phyloP scores from a whole-genome alignment of 2,329 filamentous ascomycete species.

The Claviceps purpurea region DNA sequence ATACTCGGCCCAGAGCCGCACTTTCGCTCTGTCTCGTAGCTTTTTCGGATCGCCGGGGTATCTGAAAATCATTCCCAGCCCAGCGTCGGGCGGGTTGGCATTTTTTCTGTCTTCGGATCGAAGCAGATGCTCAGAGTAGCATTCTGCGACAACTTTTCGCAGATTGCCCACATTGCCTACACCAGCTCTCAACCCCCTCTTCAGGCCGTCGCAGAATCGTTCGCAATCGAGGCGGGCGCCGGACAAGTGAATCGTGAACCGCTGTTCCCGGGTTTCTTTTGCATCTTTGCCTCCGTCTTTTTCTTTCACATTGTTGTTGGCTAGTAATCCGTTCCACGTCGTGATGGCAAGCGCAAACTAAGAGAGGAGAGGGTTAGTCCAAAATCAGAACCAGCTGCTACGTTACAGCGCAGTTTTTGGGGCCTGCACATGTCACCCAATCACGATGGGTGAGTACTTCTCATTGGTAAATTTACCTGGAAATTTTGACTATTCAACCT shows the following conservation, averaged over 20 bases:
- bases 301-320: constrained; percentile 42
- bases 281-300: constrained; percentile 27
- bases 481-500: constrained; percentile 85
- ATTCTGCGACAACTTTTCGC: constrained; percentile 65
- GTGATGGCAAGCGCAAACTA: constrained; percentile 87
- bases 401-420: not conserved
- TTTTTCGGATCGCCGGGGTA: constrained; percentile 95
- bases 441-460: not conserved
- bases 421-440: not conserved
- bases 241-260: constrained; percentile 82
- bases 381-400: not conserved
- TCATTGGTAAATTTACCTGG: constrained; percentile 30
- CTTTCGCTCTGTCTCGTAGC: constrained; percentile 87
- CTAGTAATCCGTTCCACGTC: constrained; percentile 71
- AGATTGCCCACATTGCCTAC: constrained; percentile 82
- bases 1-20: constrained; percentile 95
- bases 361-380: not conserved
- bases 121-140: constrained; percentile 80
- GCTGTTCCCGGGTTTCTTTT: constrained; percentile 50
- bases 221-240: constrained; percentile 84
- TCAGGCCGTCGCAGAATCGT: constrained; percentile 89
- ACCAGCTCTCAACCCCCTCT: constrained; percentile 73
- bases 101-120: constrained; percentile 49
- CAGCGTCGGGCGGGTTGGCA: constrained; percentile 61
- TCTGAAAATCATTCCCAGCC: constrained; percentile 79